These are phyloP conservation scores for Ramularia endophylla DNA, from an alignment of 2,329 filamentous ascomycete genomes.

Conservation along the genomic window DNA sequence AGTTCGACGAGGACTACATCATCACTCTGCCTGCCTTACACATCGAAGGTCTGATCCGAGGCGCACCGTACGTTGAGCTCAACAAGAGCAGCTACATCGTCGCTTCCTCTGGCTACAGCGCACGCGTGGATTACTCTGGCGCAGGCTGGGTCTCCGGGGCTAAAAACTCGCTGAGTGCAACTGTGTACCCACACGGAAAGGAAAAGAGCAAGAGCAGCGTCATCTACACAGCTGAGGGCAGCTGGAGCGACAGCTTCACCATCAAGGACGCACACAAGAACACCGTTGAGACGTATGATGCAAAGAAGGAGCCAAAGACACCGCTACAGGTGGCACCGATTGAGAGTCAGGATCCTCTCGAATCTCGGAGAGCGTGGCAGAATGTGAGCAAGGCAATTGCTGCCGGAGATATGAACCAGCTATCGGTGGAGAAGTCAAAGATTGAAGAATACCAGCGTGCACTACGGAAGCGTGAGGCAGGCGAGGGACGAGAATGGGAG, in stretches of 20 bases:
- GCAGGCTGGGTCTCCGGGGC: conserved; percentile 94
- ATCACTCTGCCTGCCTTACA: conserved; percentile 89
- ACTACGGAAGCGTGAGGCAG: conserved; percentile 65
- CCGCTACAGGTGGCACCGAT: conserved; percentile 66
- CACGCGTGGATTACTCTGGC: conserved; percentile 87
- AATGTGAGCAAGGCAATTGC: conserved; percentile 77
- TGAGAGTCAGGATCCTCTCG: conserved; percentile 76
- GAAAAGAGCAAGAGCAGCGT: conserved; percentile 57
- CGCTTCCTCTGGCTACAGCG: conserved; percentile 78
- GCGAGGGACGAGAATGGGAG: conserved; percentile 72
- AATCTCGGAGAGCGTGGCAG: conserved; percentile 81
- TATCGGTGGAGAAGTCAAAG: conserved; percentile 71
- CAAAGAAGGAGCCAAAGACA: conserved; percentile 48
- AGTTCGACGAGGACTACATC: conserved; percentile 66
- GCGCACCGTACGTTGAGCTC: conserved; percentile 83
- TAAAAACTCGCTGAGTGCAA: conserved; percentile 83
- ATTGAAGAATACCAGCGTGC: conserved; percentile 86
- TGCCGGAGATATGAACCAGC: conserved; percentile 76
- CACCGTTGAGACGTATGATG: conserved; percentile 41
- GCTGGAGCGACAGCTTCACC: conserved; percentile 81
- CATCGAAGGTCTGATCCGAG: conserved; percentile 86
- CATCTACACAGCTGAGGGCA: conserved; percentile 76
- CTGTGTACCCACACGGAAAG: conserved; percentile 61
- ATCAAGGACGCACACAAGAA: conserved; percentile 61
- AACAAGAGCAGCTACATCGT: conserved; percentile 79